These are phyloP conservation scores for Obba rivulosa DNA, from an alignment of 768 basidiomycete species.

Conservation along the genomic window DNA sequence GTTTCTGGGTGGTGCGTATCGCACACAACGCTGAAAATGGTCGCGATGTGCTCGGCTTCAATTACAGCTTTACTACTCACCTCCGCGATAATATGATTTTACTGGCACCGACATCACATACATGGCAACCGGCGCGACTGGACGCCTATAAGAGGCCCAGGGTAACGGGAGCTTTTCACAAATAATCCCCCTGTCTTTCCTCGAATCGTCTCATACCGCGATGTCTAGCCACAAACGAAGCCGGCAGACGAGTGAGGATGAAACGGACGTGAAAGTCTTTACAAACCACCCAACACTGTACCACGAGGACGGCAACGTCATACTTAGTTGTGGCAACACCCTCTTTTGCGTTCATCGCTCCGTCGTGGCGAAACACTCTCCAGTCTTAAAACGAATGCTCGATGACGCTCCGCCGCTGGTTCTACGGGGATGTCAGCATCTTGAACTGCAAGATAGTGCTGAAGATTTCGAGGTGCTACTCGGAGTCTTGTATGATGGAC, in stretches of 20 bases:
- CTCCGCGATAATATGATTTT: too few relatives aligned
- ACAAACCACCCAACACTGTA: constrained; percentile 23
- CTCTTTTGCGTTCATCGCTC: constrained; percentile 23
- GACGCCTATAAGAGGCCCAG: too few relatives aligned
- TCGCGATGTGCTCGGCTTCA: too few relatives aligned
- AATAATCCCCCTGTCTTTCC: too few relatives aligned
- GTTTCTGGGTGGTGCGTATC: too few relatives aligned
- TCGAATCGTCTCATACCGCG: too few relatives aligned
- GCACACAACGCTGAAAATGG: too few relatives aligned
- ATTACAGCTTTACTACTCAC: too few relatives aligned
- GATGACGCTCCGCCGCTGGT: constrained; percentile 1
- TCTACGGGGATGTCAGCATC: constrained; percentile 17
- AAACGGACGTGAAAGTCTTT: constrained; percentile 10
- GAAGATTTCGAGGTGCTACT: constrained; percentile 23
- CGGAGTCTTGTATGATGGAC: constrained; percentile 19
- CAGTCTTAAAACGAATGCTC: constrained; percentile 20
- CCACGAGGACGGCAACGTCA: constrained; percentile 28
- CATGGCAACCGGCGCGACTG: too few relatives aligned
- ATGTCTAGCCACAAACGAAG: too few relatives aligned
- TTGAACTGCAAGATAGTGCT: constrained; percentile 19
- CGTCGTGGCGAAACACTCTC: constrained; percentile 20
- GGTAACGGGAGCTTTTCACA: too few relatives aligned
- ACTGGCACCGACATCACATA: too few relatives aligned
- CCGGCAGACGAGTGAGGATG: neutral
- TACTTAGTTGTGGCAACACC: constrained; percentile 15